Evolutionary conservation across 345 rosid species (phyloP), one percentile per base, ranked within the genome.

Genomic region (Citropsis articulata): DNA sequence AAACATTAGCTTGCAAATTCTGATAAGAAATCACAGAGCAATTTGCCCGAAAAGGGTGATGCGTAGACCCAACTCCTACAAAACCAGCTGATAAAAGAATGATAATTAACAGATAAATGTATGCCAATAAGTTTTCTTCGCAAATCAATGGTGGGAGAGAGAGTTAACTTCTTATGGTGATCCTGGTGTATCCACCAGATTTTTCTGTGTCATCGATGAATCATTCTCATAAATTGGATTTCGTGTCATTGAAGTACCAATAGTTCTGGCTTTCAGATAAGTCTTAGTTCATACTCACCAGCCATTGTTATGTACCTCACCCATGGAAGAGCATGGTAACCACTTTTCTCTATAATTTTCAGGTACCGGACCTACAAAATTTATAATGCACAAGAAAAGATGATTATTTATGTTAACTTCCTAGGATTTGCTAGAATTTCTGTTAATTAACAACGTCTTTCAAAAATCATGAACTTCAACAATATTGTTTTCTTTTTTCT

Each of bases 241-340:
- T 25, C 5, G 22, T 63, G 60, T 71, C 33, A 4, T 75, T 24
- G 25, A 33, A 70, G 63, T 45, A 57, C 33, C 50, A 27, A 64
- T 53, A 22, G 56, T 16, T 48, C 24, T 5, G 72, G 66, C 66
- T 35, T 75, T 88, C 83, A 91, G 80, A 91, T 83, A 79, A 95
- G 96, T 80, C 99, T 84, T 59, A 94, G 88, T 80, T 96, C 98
- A 70, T 96, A 96, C 83, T 96, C 99, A 48, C 98, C 99, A 73
- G 98, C 99, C 98, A 90, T 96, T 42, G 99, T 94, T 82, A 96
- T 96, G 87, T 94, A 96, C 81, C 99, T 90, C 77, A 94, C 98
- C 99, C 99, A 96, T 75, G 99, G 99, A 77, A 94, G 98, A 72
- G 98, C 98, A 71, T 92, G 99, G 82, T 96, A 96, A 56, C 98